These are phyloP conservation scores for Penicillium crystallinum DNA, from an alignment of 495 filamentous ascomycete species.

Conservation along the genomic window DNA sequence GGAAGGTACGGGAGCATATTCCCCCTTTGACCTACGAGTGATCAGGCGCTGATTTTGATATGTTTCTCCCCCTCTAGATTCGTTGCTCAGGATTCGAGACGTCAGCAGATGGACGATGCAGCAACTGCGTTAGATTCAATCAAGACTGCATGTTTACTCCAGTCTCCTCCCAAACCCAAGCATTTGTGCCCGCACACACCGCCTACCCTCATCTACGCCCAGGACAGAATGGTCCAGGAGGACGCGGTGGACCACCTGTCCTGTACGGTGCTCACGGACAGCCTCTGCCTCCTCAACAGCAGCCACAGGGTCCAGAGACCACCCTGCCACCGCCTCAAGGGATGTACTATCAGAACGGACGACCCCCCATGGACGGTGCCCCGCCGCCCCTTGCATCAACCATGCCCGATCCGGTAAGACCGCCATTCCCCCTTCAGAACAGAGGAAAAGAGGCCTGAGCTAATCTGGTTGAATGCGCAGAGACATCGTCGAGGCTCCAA, in stretches of 20 bases:
- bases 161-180: slow-evolving; percentile 76
- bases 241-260: slow-evolving; percentile 35
- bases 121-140: slow-evolving; percentile 73
- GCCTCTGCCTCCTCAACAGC: slow-evolving; percentile 56
- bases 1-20: slow-evolving; percentile 55
- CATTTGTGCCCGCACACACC: slow-evolving; percentile 76
- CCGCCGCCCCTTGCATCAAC: slow-evolving; percentile 34
- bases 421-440: slow-evolving; percentile 12
- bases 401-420: slow-evolving; percentile 47
- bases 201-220: slow-evolving; percentile 56
- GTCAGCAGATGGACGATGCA: slow-evolving; percentile 71
- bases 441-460: slow-evolving; percentile 6
- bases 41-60: neutral
- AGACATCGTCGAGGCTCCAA: slow-evolving; percentile 46
- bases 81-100: slow-evolving; percentile 79
- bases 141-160: slow-evolving; percentile 86
- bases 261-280: slow-evolving; percentile 77
- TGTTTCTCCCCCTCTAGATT: slow-evolving; percentile 65
- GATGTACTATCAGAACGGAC: slow-evolving; percentile 38
- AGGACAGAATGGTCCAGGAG: slow-evolving; percentile 34
- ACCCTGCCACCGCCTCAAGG: slow-evolving; percentile 48
- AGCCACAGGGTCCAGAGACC: slow-evolving; percentile 41
- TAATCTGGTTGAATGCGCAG: slow-evolving; percentile 25
- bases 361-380: slow-evolving; percentile 33
- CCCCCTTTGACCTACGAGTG: neutral